Base-by-base conservation (phyloP, 225 moss, liverwort and hornwort genomes). In the Marchantia paleacea region DNA sequence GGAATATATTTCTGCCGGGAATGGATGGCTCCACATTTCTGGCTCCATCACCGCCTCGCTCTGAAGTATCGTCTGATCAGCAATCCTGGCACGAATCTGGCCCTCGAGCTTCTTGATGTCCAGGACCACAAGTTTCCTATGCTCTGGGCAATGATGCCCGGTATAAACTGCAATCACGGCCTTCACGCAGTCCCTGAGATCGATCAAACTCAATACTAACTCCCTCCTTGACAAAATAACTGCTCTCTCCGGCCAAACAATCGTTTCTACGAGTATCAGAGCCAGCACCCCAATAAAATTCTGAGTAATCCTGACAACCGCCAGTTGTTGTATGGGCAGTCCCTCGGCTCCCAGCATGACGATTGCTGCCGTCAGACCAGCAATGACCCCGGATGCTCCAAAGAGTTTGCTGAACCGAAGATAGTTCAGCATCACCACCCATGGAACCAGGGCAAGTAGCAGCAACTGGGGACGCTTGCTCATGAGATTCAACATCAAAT, bases 351-450 rank as follows among this genome's bases (percentile, higher is more conserved):
- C 85, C 54, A 85, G 69, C 85, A 85, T 85, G 0, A 82, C 80
- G 52, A 85, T 80, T 9, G 82, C 82, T 82, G 85, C 82, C 25
- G 85, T 85, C 9, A 85, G 76, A 64, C 82, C 85, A 51, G 85
- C 82, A 64, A 85, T 80, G 7, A 80, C 67, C 22, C 85, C 85
- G 15, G 85, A 74, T 8, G 82, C 70, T 62, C 82, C 85, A 28
- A 85, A 85, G 2, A 82, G 39, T 39, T 73, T 85, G 10, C 72
- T 77, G 57, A 77, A 82, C 7, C 76, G 80, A 28, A 85, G 63
- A 69, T 85, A 82, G 73, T 72, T 85, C 0, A 85, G 80, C 6
- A 85, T 8, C 15, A 76, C 72, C 22, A 85, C 85, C 85, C 85
- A 85, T 3, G 82, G 85, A n/a, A 85, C 69, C 53, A 82, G 73